phyloP scores from a whole-genome alignment of 2,329 filamentous ascomycete genomes.

The Biscogniauxia sp. region DNA sequence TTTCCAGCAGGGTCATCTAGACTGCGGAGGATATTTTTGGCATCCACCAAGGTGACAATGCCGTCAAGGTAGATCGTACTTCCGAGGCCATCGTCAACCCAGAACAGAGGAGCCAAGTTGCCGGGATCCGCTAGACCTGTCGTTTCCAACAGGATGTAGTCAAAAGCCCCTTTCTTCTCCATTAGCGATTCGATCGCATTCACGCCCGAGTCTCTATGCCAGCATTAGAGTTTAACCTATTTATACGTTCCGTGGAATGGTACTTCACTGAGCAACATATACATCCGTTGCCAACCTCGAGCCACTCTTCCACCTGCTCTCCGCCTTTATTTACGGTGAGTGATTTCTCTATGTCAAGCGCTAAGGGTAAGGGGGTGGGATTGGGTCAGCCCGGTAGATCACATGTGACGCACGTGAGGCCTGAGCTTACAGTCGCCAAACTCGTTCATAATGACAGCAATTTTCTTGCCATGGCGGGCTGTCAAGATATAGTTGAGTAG shows the following conservation, averaged over 20 bases:
- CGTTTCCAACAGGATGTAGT: constrained; percentile 96
- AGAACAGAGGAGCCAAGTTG: constrained; percentile 93
- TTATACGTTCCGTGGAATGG: background rate
- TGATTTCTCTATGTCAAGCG: constrained; percentile 92
- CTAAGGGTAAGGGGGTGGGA: constrained; percentile 47
- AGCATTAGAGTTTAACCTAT: constrained; percentile 22
- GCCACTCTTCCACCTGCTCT: constrained; percentile 86
- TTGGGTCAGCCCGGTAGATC: constrained; percentile 8
- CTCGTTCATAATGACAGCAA: constrained; percentile 96
- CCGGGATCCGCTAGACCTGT: constrained; percentile 94
- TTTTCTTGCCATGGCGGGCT: constrained; percentile 93
- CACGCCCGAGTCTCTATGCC: constrained; percentile 76
- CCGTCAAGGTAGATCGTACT: constrained; percentile 96
- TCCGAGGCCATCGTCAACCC: constrained; percentile 93
- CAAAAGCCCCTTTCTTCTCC: constrained; percentile 89
- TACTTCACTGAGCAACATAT: constrained; percentile 98
- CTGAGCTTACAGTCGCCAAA: constrained; percentile 72
- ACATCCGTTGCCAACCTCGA: constrained; percentile 94
- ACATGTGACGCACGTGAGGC: background rate
- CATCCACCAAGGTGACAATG: constrained; percentile 93
- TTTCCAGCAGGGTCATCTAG: constrained; percentile 69
- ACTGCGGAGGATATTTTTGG: constrained; percentile 82
- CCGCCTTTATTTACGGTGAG: constrained; percentile 84
- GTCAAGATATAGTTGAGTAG: constrained; percentile 94
- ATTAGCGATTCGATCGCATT: constrained; percentile 94